These are phyloP conservation scores for Solanum neorickii DNA, from an alignment of 257 asterid genomes.

Conservation along the genomic window DNA sequence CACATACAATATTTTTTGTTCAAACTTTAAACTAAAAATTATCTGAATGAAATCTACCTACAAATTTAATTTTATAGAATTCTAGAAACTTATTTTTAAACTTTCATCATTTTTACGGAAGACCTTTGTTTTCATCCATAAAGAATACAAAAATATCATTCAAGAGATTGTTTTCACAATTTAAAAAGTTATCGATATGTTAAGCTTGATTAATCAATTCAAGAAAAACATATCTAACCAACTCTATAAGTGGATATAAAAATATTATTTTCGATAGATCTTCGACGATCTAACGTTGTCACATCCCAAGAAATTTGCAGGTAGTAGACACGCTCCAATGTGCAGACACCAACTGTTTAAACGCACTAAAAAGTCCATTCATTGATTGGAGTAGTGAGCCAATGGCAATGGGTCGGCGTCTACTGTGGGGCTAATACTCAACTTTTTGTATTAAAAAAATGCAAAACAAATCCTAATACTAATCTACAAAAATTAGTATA, in stretches of 20 bases:
- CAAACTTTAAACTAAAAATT: background rate
- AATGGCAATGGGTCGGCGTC: constrained; percentile 16
- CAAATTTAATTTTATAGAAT: too few species aligned
- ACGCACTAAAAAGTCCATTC: constrained; percentile 38
- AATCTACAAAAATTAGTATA: background rate
- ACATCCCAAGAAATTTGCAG: constrained; percentile 7
- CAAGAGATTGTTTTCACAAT: background rate
- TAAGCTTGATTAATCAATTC: background rate
- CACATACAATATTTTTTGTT: background rate
- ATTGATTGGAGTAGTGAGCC: constrained; percentile 34
- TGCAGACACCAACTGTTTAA: constrained; percentile 29
- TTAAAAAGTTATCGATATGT: too few species aligned
- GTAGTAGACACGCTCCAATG: constrained; percentile 44
- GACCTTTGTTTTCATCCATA: background rate
- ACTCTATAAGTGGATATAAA: rapidly evolving
- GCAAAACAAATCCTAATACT: background rate
- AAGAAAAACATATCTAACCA: too few species aligned
- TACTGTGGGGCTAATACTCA: constrained; percentile 4
- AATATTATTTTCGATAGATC: too few species aligned
- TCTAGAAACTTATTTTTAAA: background rate
- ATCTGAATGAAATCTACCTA: background rate
- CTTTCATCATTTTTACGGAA: background rate
- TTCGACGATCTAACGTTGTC: too few species aligned
- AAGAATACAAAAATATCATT: too few species aligned
- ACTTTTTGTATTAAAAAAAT: background rate